Evolutionary conservation across 345 rosid species (phyloP), one percentile per base, ranked within the genome.

Genomic region (Turritis glabra): DNA sequence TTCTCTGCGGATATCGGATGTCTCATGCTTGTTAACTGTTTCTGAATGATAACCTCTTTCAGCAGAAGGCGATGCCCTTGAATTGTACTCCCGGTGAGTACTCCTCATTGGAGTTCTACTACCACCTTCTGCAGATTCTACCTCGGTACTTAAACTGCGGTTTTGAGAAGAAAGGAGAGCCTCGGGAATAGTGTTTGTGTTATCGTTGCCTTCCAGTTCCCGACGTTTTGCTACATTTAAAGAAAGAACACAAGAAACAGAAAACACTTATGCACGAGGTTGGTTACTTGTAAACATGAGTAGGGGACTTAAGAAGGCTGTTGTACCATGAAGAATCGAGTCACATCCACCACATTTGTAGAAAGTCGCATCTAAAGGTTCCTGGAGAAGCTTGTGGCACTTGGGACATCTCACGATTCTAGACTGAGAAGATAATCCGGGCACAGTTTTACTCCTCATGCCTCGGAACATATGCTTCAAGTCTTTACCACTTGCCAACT

Each of bases 351-450:
- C 91, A 62, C 97, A 92, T 74, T 53, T 43, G 69, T 90, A 90
- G 1, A 83, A 74, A 38, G 82, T 84, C 15, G 85, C 60, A 81
- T 86, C 72, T 9, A 82, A 70, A 5, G 71, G 68, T 83, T 90
- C 98, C 1, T 76, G 84, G 80, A 92, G 98, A 78, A 92, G 59
- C 65, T 62, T 30, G 25, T 35, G 35, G 65, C 98, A 90, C 57
- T 72, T 82, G 3, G 98, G 98, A 76, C 98, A 90, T 71, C 70
- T 82, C 76, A 92, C 96, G 0, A 92, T 48, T 69, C 93, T 85
- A 82, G 85, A 57, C 48, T 83, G 79, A 55, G 82, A 71, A 64
- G 80, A 54, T 23, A 71, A 33, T 62, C 76, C 78, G 0, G 79
- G 61, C n/a, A 60, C 69, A 78, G 79, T 78, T 62, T 70, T 82